phyloP scores from a whole-genome alignment of 176 grass and related monocot genomes.

The Musa acuminata region DNA sequence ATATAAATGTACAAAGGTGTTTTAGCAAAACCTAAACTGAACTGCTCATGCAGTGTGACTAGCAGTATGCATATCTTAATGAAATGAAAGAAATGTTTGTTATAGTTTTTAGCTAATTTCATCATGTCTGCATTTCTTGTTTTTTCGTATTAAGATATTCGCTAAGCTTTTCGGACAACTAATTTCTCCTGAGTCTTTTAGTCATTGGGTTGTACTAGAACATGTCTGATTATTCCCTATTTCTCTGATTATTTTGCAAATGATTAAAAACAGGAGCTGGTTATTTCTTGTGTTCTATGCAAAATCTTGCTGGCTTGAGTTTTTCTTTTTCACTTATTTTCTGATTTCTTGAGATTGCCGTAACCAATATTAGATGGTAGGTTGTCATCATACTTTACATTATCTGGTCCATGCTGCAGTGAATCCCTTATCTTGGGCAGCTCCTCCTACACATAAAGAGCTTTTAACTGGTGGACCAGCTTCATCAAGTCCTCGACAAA shows the following conservation, averaged over 20 bases:
- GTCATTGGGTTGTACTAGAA: not conserved
- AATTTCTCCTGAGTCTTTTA: not conserved
- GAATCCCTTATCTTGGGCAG: not conserved
- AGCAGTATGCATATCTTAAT: not conserved
- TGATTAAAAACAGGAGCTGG: not conserved
- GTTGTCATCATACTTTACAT: not conserved
- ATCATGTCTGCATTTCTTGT: too few relatives aligned
- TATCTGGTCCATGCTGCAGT: not conserved
- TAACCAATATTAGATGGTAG: not conserved
- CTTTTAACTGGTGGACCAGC: not conserved
- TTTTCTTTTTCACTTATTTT: not conserved
- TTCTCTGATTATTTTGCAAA: not conserved
- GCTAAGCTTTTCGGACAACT: not conserved
- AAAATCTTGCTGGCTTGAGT: not conserved
- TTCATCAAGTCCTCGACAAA: not conserved
- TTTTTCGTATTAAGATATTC: too few relatives aligned
- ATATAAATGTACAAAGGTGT: not conserved
- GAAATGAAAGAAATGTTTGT: not conserved
- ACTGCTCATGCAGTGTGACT: not conserved
- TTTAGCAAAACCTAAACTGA: not conserved
- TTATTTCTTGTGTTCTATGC: not conserved
- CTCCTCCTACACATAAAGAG: not conserved
- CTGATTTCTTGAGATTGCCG: not conserved
- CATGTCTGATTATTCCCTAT: not conserved
- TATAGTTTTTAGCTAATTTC: not conserved